Evolutionary conservation across 2,329 filamentous ascomycete genomes (phyloP).

Genomic region (Pseudogymnoascus sp.): DNA sequence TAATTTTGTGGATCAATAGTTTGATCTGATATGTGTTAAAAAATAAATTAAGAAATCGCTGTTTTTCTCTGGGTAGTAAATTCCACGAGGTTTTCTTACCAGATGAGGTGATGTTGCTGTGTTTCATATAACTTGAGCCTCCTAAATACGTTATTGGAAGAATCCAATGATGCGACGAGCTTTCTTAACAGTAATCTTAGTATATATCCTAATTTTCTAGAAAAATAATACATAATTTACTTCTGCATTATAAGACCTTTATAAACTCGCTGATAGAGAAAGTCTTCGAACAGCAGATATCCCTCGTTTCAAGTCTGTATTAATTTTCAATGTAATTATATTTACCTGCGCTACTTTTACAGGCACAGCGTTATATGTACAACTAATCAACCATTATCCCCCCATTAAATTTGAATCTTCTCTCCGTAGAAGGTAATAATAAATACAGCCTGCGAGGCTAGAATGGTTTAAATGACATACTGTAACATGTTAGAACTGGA

Average conservation of each 20-base stretch:
- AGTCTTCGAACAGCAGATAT: background rate
- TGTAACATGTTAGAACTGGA: conserved; percentile 1
- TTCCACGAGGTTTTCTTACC: background rate
- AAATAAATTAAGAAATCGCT: background rate
- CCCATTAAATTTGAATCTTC: background rate
- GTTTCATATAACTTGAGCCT: background rate
- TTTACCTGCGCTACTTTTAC: background rate
- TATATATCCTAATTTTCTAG: background rate
- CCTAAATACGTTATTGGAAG: too few relatives aligned
- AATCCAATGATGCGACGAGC: too few relatives aligned
- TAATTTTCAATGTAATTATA: background rate
- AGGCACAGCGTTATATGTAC: background rate
- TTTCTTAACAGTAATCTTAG: too few relatives aligned
- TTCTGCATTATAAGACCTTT: background rate
- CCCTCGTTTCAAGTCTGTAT: background rate
- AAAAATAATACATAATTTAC: background rate
- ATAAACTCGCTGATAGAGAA: background rate
- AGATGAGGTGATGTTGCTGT: background rate
- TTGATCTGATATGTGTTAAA: too few relatives aligned
- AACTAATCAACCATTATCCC: background rate
- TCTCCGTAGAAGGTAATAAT: background rate
- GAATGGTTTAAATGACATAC: conserved; percentile 12
- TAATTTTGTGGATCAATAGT: background rate
- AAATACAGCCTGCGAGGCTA: background rate
- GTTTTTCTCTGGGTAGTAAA: background rate